phyloP scores from a whole-genome alignment of 192 early-diverging fungal species.

The Radiomyces spectabilis region DNA sequence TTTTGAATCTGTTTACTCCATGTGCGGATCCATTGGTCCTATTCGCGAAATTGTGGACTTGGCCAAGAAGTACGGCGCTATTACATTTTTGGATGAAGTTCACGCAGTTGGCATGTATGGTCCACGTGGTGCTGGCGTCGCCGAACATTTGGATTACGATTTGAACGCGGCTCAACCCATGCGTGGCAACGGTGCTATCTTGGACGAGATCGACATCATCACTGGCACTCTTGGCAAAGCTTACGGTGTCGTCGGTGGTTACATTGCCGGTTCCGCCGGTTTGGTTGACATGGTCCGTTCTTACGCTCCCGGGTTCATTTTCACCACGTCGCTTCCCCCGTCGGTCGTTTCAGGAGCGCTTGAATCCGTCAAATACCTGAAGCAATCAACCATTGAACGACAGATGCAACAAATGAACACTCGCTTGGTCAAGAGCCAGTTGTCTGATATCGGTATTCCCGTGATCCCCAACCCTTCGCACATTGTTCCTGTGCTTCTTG shows the following conservation, averaged over 20 bases:
- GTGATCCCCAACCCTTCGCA: slow-evolving; percentile 98
- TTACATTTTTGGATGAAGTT: slow-evolving; percentile 96
- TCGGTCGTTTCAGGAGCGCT: slow-evolving; percentile 85
- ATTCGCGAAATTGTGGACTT: slow-evolving; percentile 84
- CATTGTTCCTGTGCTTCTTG: slow-evolving; percentile 97
- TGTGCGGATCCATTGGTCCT: slow-evolving; percentile 91
- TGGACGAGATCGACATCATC: slow-evolving; percentile 91
- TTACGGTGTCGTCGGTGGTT: slow-evolving; percentile 95
- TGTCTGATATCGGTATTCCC: slow-evolving; percentile 82
- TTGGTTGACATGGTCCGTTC: slow-evolving; percentile 93
- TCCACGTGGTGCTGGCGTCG: slow-evolving; percentile 85
- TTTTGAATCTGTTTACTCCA: slow-evolving; percentile 96
- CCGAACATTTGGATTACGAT: slow-evolving; percentile 87
- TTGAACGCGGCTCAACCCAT: slow-evolving; percentile 46
- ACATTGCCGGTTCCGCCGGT: slow-evolving; percentile 84
- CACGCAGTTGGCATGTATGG: slow-evolving; percentile 99
- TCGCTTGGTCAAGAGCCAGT: slow-evolving; percentile 74
- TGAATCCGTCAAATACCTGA: slow-evolving; percentile 89
- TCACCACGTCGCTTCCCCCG: slow-evolving; percentile 97
- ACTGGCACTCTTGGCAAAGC: slow-evolving; percentile 97
- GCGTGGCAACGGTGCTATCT: slow-evolving; percentile 42
- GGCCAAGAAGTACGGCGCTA: slow-evolving; percentile 92
- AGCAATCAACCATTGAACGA: slow-evolving; percentile 78
- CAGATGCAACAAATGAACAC: slow-evolving; percentile 90
- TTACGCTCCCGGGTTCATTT: slow-evolving; percentile 98